Evolutionary conservation across 495 filamentous ascomycete genomes (phyloP).

Genomic region (Aspergillus conjunctus): DNA sequence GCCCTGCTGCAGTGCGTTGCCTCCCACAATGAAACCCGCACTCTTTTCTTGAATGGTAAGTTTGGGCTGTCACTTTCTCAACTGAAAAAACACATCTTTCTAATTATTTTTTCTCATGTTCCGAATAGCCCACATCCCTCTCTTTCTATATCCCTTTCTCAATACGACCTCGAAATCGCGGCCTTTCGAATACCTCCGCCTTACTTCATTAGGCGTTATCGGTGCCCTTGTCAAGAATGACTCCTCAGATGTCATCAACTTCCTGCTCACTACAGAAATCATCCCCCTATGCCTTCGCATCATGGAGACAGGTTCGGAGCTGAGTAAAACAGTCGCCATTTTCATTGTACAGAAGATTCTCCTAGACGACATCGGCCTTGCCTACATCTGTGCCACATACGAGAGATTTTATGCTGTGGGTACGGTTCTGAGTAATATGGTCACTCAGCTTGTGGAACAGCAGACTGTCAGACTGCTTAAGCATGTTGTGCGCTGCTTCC

Average conservation of each 20-base stretch:
- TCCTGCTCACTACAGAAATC: constrained; percentile 97
- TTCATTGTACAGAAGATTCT: constrained; percentile 99
- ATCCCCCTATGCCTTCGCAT: constrained; percentile 97
- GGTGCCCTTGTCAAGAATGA: constrained; percentile 99
- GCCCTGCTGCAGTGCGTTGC: constrained; percentile 97
- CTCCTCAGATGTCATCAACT: constrained; percentile 97
- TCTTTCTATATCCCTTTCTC: constrained; percentile 97
- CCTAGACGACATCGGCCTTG: constrained; percentile 93
- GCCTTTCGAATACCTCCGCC: constrained; percentile 95
- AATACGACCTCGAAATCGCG: constrained; percentile 99
- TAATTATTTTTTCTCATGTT: neutral
- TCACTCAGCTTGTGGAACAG: constrained; percentile 93
- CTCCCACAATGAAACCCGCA: constrained; percentile 94
- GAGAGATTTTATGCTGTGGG: constrained; percentile 99
- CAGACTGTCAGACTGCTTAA: constrained; percentile 95
- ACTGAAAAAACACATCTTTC: neutral
- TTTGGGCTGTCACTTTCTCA: neutral
- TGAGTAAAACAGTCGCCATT: constrained; percentile 98
- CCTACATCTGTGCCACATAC: constrained; percentile 98
- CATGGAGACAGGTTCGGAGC: constrained; percentile 98
- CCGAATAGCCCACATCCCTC: constrained; percentile 85
- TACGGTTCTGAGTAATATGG: constrained; percentile 98
- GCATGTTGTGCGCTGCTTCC: constrained; percentile 96
- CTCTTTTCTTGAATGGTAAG: constrained; percentile 87
- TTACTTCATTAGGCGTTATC: constrained; percentile 98